Conservation (phyloP, 176 grass and related monocot species). For the Oryza coarctata region DNA sequence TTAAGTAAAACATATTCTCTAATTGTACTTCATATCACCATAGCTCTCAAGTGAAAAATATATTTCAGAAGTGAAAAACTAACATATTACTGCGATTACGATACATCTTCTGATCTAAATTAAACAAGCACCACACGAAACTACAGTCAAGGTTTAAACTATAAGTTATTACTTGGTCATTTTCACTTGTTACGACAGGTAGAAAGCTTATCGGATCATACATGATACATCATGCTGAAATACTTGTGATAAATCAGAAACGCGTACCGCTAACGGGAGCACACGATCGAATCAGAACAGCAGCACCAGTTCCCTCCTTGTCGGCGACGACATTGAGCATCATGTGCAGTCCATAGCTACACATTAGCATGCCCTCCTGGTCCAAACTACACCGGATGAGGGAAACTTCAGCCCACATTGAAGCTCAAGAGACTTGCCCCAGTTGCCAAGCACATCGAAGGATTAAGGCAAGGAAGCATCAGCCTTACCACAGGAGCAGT, state of each 20-base stretch:
- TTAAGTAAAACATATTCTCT: background rate
- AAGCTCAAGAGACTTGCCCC: background rate
- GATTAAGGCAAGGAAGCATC: background rate
- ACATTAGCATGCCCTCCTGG: conserved; percentile 88
- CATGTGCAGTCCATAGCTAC: conserved; percentile 92
- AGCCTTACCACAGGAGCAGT: conserved; percentile 73
- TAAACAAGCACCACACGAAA: background rate
- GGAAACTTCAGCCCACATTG: background rate
- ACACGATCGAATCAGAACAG: conserved; percentile 88
- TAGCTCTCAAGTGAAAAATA: background rate
- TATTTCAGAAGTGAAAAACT: background rate
- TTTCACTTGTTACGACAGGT: background rate
- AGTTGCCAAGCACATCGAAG: background rate
- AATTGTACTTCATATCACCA: background rate
- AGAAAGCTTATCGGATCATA: background rate
- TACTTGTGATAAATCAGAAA: background rate
- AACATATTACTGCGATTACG: background rate
- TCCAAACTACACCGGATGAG: conserved; percentile 60
- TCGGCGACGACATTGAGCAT: conserved; percentile 97
- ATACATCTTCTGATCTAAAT: background rate
- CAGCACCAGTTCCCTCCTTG: conserved; percentile 70
- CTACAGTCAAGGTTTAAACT: background rate
- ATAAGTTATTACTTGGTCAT: background rate
- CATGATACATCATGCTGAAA: background rate
- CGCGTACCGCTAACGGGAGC: conserved; percentile 64